Percentiles rank a stretch among this genome's conserved stretches.
phyloP scores from a whole-genome alignment of 2,329 filamentous ascomycete species.

The Emmonsiellopsis sp. region DNA sequence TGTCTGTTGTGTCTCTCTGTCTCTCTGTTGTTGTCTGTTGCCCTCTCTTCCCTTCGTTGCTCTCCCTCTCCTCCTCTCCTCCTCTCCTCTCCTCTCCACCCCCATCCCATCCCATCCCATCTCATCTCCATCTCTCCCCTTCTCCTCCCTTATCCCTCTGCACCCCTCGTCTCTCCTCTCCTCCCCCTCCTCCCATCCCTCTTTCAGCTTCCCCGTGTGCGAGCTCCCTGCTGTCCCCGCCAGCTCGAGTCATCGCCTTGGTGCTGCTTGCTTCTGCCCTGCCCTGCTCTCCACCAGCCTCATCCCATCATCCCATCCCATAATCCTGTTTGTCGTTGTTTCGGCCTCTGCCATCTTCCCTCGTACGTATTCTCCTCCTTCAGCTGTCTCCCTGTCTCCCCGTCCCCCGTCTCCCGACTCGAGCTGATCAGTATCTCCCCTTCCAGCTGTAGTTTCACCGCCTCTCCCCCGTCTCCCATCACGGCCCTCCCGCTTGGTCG shows the following conservation, averaged over 20 bases:
- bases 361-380: slow-evolving; percentile 3
- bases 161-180: neutral
- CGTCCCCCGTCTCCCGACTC: slow-evolving; percentile 13
- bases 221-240: neutral
- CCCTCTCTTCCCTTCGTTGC: slow-evolving; percentile 20
- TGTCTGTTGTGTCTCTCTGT: slow-evolving; percentile 11
- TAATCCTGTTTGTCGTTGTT: slow-evolving; percentile 4
- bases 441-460: slow-evolving; percentile 3
- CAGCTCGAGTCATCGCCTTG: neutral
- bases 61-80: slow-evolving; percentile 13
- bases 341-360: slow-evolving; percentile 4
- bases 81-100: slow-evolving; percentile 13
- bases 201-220: slow-evolving; percentile 13
- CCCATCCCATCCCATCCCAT: slow-evolving; percentile 12
- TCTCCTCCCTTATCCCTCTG: neutral
- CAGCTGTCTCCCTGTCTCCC: slow-evolving; percentile 10
- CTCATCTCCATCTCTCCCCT: neutral
- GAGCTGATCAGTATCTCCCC: slow-evolving; percentile 3
- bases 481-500: slow-evolving; percentile 3
- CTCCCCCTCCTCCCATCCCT: slow-evolving; percentile 3
- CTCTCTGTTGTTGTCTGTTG: slow-evolving; percentile 11
- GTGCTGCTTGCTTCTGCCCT: slow-evolving; percentile 1
- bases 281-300: neutral
- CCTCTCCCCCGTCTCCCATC: slow-evolving; percentile 1
- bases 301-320: neutral